Percentiles rank a stretch among this genome's conserved stretches.
Evolutionary conservation across 1,139 yeast species (phyloP).

Genomic region (Lodderomyces oxycetoniae): DNA sequence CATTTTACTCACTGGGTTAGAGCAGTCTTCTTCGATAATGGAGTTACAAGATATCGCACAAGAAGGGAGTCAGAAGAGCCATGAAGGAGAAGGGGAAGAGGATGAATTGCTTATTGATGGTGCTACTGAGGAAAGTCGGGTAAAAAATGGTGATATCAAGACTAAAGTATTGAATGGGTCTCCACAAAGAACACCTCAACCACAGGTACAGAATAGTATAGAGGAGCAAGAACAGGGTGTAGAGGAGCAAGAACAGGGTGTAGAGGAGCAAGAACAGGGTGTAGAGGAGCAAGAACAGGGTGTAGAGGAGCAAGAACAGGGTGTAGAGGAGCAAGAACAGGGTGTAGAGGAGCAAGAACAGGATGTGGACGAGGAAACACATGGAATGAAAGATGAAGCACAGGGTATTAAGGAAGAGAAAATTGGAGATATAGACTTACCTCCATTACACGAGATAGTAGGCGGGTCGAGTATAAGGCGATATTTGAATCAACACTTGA

Average conservation of each 20-base stretch:
- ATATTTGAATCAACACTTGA: constrained; percentile 70
- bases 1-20: too few relatives aligned
- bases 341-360: too few relatives aligned
- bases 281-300: too few relatives aligned
- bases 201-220: neutral
- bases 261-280: too few relatives aligned
- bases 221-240: too few relatives aligned
- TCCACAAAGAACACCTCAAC: constrained; percentile 2
- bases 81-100: neutral
- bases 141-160: constrained; percentile 8
- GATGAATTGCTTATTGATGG: neutral
- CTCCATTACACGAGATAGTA: constrained; percentile 49
- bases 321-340: too few relatives aligned
- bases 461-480: constrained; percentile 82
- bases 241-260: too few relatives aligned
- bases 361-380: too few relatives aligned
- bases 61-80: neutral
- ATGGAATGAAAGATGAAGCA: constrained; percentile 2
- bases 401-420: neutral
- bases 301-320: too few relatives aligned
- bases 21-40: neutral
- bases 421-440: constrained; percentile 6
- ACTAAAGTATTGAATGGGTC: constrained; percentile 7
- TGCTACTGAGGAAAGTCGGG: constrained; percentile 3
- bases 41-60: neutral